Evolutionary conservation across 2,329 filamentous ascomycete genomes (phyloP).

Genomic region (Fusarium chuoi): DNA sequence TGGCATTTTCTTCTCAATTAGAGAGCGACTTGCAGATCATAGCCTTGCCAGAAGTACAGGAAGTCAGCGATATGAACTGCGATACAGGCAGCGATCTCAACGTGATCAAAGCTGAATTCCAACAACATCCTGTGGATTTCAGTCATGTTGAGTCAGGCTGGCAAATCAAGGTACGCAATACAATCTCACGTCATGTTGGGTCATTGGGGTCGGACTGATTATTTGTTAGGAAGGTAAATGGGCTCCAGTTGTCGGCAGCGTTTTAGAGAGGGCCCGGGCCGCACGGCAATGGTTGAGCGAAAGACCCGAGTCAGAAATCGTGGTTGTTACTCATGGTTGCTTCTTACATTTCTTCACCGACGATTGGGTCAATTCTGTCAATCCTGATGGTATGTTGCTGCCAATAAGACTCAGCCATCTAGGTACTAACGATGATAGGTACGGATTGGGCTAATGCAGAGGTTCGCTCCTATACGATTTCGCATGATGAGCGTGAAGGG

Average conservation of each 20-base stretch:
- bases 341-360: slow-evolving; percentile 2
- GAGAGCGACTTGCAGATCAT: not conserved
- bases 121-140: not conserved
- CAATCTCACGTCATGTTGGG: accelerated
- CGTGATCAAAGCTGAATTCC: not conserved
- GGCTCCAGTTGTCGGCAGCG: accelerated
- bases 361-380: not conserved
- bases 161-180: not conserved
- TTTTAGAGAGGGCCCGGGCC: not conserved
- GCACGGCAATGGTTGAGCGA: not conserved
- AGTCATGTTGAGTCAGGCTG: not conserved
- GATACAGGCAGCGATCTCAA: not conserved
- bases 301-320: not conserved
- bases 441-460: slow-evolving; percentile 3
- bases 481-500: accelerated
- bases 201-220: accelerated
- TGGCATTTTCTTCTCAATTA: not conserved
- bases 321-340: not conserved
- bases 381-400: not conserved
- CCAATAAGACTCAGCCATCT: accelerated
- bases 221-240: not conserved
- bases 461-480: not conserved
- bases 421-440: not conserved
- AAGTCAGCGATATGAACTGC: not conserved
- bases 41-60: not conserved